Base-by-base conservation (phyloP, 2,329 filamentous ascomycete species). In the Penicillium sp. region DNA sequence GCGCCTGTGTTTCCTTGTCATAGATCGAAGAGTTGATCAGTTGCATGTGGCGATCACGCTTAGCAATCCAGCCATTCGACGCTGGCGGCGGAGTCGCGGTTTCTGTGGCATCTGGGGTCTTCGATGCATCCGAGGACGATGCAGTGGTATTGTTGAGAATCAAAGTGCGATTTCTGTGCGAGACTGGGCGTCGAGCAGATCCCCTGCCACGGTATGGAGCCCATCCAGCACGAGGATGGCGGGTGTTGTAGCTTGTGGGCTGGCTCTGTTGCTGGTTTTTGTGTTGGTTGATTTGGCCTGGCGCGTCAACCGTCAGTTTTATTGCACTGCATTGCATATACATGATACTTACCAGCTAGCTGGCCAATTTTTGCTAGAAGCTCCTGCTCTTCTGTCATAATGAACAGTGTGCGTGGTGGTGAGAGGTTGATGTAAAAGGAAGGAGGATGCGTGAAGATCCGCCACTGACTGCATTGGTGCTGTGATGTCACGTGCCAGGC, bases 21-120 rank as follows among this genome's bases (percentile, higher is more conserved):
- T 88, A 94, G 1, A 93, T 83, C 16, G 84, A 83, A 20, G 87
- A 83, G 68, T 93, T 95, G 72, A 95, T 94, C 42, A 95, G 77
- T 70, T 95, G 90, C 68, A 89, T 83, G 68, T 92, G 89, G 50
- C 88, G 87, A 69, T 89, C 89, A 50, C 80, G 87, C 68, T 86
- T 89, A 5, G 85, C 83, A 43, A 94, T 82, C 84, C 88, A 93
- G 3, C 83, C 73, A 56, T 71, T 71, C 47, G 66, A 62, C 43
- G 66, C 46, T n/a, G 53, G 43, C 26, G 56, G 33, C 5, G 56
- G 43, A 46, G 56, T 55, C 12, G 47, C 47, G 42, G 26, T 56
- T n/a, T 52, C 52, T 21, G 42, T n/a, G 21, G 52, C 21, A 8
- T 59, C 52, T 14, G 49, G 40, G 2, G 47, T 23, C 21, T 48